Evolutionary conservation across 2,329 filamentous ascomycete species (phyloP), one percentile per base, ranked within the genome.

Genomic region (Nectriaceae sp.): DNA sequence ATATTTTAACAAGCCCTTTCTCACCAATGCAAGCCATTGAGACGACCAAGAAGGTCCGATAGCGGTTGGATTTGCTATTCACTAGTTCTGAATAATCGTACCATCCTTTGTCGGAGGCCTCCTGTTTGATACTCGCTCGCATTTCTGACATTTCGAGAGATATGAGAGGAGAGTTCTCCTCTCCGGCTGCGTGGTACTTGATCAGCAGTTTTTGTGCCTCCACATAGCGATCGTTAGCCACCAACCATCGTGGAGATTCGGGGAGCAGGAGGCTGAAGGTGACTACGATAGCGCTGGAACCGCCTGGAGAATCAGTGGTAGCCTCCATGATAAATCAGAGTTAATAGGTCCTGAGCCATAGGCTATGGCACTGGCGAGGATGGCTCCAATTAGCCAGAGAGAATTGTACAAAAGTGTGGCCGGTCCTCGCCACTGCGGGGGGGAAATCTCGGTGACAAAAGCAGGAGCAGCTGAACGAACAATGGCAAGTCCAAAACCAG

Each of bases 91-190:
- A 71, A 15, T 73, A 66, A 47, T 73, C 66, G 21, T 64, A 56
- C 50, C 49, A 72, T 49, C 52, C 72, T 66, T 61, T 60, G 36
- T 49, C 45, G 61, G 58, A 57, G 10, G 64, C 56, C 65, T 65
- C 40, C 55, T 62, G 45, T 16, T 67, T 61, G 38, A 74, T 35
- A 29, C 67, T 62, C 20, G 65, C 52, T 18, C 66, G 54, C 55
- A 75, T 75, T 45, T 75, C 71, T 11, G 65, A 65, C 61, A 75
- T 66, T 49, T 75, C 68, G 5, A 74, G 64, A 0, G 59, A 50
- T 0, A 76, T 73, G 2, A 77, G 65, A 1, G 70, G 68, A 11
- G 74, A 67, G 13, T 63, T 49, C 0, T 58, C 49, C 38, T 76
- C 69, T 2, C 71, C 72, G 16, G 74, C 74, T 1, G 71, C 67